These are phyloP conservation scores for Salix purpurea DNA, from an alignment of 345 rosid genomes.

Conservation along the genomic window DNA sequence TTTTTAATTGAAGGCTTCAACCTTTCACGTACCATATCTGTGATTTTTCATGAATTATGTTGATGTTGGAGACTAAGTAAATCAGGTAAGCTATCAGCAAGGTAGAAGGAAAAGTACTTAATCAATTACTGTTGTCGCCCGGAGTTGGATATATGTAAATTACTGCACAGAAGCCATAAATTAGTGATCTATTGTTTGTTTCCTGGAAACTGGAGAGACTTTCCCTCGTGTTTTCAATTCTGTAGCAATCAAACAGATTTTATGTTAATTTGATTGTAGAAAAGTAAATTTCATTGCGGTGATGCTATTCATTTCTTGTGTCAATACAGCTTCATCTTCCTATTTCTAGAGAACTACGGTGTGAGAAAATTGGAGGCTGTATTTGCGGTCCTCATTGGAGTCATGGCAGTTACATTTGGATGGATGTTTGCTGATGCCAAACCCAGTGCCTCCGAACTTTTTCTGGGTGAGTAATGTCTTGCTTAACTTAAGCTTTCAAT, in stretches of 20 bases:
- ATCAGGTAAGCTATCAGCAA: background rate
- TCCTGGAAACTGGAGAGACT: background rate
- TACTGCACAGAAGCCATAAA: background rate
- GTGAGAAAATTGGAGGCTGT: slow-evolving; percentile 90
- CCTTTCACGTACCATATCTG: background rate
- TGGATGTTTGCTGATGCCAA: slow-evolving; percentile 96
- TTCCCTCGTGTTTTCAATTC: background rate
- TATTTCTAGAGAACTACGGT: slow-evolving; percentile 89
- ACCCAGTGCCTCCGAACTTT: slow-evolving; percentile 72
- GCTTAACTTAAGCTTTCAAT: background rate
- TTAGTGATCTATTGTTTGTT: background rate
- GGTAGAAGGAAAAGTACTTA: background rate
- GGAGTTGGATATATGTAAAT: background rate
- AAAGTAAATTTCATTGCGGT: slow-evolving; percentile 1
- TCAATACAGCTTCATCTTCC: slow-evolving; percentile 70
- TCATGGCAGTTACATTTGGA: slow-evolving; percentile 81
- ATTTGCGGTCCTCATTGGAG: slow-evolving; percentile 75
- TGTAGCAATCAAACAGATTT: background rate
- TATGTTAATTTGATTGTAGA: background rate
- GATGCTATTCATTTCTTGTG: slow-evolving; percentile 8
- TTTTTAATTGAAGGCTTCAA: background rate
- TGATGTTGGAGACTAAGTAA: background rate
- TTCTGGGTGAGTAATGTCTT: slow-evolving; percentile 48
- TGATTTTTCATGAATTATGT: background rate
- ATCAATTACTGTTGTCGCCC: background rate